Evolutionary conservation across 176 grass and related monocot genomes (phyloP), one percentile per base, ranked within the genome.

Genomic region (Calamus simplicifolius): DNA sequence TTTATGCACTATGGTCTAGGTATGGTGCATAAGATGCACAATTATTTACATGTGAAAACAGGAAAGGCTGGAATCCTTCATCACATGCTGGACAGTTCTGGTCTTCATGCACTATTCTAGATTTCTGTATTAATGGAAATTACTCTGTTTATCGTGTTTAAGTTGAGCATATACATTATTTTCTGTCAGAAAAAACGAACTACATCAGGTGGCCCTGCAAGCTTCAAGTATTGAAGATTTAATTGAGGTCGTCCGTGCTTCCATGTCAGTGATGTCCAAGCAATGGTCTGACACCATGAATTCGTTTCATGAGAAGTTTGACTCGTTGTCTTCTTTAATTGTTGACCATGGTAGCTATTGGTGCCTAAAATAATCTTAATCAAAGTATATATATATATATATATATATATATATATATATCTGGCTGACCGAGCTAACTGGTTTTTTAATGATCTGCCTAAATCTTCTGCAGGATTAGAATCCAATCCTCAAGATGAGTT

Each of bases 221-320:
- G 91, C 91, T 54, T 96, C 86, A 75, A 96, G 76, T 80, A 96
- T 96, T 77, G 86, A 87, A 78, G 91, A 96, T 90, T 62, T 96
- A 64, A 59, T 88, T 21, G 83, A 96, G 86, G 91, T 90, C 53
- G 77, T 80, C 8, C 80, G 83, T 26, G 70, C 78, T 63, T 96
- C 91, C 48, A 62, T 96, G 75, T 87, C 80, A 48, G 76, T 96
- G 75, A 87, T 96, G 78, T 90, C 80, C 49, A 90, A 96, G 73
- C 91, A 90, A 67, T 96, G 91, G 91, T 73, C 75, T 19, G 85
- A 76, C 77, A 77, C 86, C 51, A 88, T 90, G 83, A 81, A 69
- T 62, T 82, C 82, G 27, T 96, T 96, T 76, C 78, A 72, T 85
- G 84, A 83, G 57, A 90, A 96, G 71, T 90, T 96, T 59, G 61